Conservation (phyloP, 768 basidiomycete species). For the Russula brevipes region DNA sequence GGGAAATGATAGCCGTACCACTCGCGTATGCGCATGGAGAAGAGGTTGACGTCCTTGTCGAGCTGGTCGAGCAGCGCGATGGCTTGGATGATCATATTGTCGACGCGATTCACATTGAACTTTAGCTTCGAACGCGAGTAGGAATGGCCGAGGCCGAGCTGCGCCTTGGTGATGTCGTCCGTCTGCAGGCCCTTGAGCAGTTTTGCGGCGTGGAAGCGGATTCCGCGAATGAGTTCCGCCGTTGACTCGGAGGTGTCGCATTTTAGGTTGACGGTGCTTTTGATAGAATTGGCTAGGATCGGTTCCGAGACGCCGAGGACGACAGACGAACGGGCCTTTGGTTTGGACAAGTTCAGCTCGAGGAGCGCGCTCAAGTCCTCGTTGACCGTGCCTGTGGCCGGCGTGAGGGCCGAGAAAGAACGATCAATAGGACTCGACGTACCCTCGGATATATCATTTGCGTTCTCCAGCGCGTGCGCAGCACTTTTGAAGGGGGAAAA, state of each 20-base stretch:
- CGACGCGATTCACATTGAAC: constrained; percentile 92
- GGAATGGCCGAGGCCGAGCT: constrained; percentile 95
- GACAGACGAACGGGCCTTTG: constrained; percentile 63
- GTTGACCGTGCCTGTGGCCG: constrained; percentile 68
- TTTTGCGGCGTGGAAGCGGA: constrained; percentile 86
- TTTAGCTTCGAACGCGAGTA: constrained; percentile 97
- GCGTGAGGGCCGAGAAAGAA: not conserved
- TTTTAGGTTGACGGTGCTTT: constrained; percentile 59
- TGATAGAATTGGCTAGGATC: constrained; percentile 71
- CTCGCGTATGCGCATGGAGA: constrained; percentile 96
- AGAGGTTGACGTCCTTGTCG: constrained; percentile 98
- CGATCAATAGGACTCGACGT: constrained; percentile 27
- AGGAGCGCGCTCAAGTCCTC: constrained; percentile 78
- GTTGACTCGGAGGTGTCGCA: constrained; percentile 80
- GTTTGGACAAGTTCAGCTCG: constrained; percentile 80
- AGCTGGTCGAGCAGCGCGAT: constrained; percentile 97
- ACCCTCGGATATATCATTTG: constrained; percentile 97
- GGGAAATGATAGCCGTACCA: constrained; percentile 99
- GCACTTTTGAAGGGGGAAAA: constrained; percentile 94
- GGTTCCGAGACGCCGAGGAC: constrained; percentile 77
- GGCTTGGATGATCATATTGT: constrained; percentile 99
- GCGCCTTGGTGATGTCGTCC: constrained; percentile 86
- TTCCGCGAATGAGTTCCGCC: constrained; percentile 84
- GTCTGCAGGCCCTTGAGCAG: constrained; percentile 84
- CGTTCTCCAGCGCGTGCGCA: constrained; percentile 90